phyloP scores from a whole-genome alignment of 73 alveolate genomes.

The Paramecium sexaurelia region DNA sequence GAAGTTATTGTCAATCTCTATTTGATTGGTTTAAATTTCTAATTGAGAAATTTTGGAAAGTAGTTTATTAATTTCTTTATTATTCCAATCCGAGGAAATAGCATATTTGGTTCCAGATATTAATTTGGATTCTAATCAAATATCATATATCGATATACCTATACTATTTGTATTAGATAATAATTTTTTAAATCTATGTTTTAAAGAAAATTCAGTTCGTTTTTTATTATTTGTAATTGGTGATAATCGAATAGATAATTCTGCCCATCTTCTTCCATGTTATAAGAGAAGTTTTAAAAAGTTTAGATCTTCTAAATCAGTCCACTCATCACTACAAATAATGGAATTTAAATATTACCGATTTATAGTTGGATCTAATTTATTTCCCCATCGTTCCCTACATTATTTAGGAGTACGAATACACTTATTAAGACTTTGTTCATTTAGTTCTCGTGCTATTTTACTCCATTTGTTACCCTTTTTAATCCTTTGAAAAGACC shows the following conservation, averaged over 20 bases:
- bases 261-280: conserved; percentile 90
- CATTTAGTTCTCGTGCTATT: conserved; percentile 34
- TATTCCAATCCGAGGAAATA: conserved; percentile 19
- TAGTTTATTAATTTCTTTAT: conserved; percentile 3
- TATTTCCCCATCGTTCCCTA: conserved; percentile 92
- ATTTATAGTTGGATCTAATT: conserved; percentile 84
- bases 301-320: conserved; percentile 83
- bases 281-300: conserved; percentile 76
- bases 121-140: background rate
- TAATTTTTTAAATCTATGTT: conserved; percentile 40
- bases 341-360: background rate
- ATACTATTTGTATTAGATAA: background rate
- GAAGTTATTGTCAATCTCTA: background rate
- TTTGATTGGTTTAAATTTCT: background rate
- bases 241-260: conserved; percentile 8
- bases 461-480: conserved; percentile 53
- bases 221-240: background rate
- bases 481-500: background rate
- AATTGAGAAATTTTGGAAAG: background rate
- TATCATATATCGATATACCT: background rate
- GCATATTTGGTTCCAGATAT: background rate
- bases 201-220: conserved; percentile 53
- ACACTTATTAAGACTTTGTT: background rate
- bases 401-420: conserved; percentile 77
- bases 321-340: conserved; percentile 79